Conservation (phyloP, 129 eudicot genomes). For the Daucus carota region DNA sequence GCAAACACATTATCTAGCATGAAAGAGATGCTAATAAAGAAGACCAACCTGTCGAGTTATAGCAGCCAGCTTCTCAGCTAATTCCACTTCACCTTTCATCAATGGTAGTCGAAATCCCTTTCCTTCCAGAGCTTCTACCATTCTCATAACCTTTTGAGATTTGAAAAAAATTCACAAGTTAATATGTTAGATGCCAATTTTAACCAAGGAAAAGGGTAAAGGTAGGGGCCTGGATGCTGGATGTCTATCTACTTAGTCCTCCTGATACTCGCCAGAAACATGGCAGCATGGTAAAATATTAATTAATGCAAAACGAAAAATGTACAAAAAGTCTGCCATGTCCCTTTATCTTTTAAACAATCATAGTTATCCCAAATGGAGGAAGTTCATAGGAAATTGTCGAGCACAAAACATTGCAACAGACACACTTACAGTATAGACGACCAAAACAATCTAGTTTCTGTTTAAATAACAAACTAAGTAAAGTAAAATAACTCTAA, state of each 20-base stretch:
- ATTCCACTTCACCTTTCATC: constrained; percentile 92
- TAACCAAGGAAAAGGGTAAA: neutral
- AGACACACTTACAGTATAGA: neutral
- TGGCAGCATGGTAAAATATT: neutral
- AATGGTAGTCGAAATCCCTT: constrained; percentile 86
- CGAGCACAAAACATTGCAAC: constrained; percentile 8
- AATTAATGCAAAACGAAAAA: neutral
- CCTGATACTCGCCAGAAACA: neutral
- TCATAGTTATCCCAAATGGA: neutral
- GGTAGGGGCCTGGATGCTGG: neutral
- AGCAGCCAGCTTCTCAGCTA: constrained; percentile 83
- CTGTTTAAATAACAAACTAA: neutral
- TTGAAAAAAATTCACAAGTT: constrained; percentile 9
- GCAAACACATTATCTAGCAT: neutral
- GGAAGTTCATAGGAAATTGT: neutral
- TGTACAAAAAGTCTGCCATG: neutral
- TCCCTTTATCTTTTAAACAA: neutral
- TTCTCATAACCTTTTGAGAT: constrained; percentile 74
- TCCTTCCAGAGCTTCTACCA: constrained; percentile 89
- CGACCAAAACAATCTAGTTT: neutral
- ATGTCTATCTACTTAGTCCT: neutral
- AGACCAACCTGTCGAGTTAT: constrained; percentile 70
- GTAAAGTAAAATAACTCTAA: constrained; percentile 19
- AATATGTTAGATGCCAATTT: neutral
- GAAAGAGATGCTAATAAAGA: constrained; percentile 5